phyloP scores from a whole-genome alignment of 2,329 filamentous ascomycete species.

The Ceratocystis variospora region DNA sequence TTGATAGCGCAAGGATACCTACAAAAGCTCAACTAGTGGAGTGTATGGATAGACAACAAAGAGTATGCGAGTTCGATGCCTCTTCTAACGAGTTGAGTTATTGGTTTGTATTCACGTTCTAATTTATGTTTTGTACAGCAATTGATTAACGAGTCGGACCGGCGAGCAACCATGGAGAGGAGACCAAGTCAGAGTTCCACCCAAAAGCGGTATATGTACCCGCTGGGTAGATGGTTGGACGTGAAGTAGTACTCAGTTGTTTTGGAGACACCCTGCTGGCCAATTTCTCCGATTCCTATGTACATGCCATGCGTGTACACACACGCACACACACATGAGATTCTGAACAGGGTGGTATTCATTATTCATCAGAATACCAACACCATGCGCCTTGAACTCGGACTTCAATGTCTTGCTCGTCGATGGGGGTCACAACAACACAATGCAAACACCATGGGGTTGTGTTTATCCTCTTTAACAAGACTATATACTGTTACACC shows the following conservation, averaged over 20 bases:
- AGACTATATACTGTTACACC: no score
- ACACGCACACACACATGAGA: neutral
- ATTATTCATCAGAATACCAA: neutral
- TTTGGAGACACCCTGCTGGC: neutral
- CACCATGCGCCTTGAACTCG: no score
- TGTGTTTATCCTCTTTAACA: no score
- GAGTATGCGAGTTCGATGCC: neutral
- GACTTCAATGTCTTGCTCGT: no score
- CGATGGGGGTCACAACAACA: no score
- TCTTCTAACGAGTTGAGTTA: neutral
- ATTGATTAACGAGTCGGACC: neutral
- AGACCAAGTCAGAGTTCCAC: neutral
- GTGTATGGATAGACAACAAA: neutral
- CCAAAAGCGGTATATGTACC: neutral
- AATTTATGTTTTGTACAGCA: neutral
- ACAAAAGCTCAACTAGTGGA: slow-evolving; percentile 60
- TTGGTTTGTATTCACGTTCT: neutral
- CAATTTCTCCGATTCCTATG: neutral
- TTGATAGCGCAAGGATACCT: slow-evolving; percentile 90
- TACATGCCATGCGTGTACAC: neutral
- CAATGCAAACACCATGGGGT: no score
- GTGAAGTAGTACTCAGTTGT: neutral
- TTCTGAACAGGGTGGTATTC: neutral
- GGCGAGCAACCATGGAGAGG: neutral
- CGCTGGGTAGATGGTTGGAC: neutral